Evolutionary conservation across 176 grass and related monocot genomes (phyloP).

Genomic region (Eragrostis nindensis): DNA sequence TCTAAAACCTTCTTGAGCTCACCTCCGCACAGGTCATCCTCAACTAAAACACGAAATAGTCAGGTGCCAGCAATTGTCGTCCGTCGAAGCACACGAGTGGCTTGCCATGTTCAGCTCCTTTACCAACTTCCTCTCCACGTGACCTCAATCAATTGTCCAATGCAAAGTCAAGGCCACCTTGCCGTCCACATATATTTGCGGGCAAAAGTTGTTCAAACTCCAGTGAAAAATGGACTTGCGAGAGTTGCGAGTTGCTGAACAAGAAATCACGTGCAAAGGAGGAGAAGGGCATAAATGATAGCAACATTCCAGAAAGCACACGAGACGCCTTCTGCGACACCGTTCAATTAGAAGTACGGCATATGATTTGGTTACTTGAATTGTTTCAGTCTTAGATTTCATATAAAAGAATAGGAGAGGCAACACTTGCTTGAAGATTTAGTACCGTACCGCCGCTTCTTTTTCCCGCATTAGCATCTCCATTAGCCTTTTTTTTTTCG

Average conservation of each 20-base stretch:
- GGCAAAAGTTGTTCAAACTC: constrained; percentile 8
- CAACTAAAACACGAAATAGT: constrained; percentile 25
- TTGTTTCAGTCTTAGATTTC: constrained; percentile 16
- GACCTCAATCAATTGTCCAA: constrained; percentile 41
- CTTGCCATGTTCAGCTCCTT: constrained; percentile 41
- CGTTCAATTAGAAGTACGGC: constrained; percentile 10
- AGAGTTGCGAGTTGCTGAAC: constrained; percentile 28
- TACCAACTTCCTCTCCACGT: constrained; percentile 50
- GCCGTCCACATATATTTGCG: constrained; percentile 9
- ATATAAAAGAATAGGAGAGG: constrained; percentile 37
- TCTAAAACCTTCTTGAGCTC: constrained; percentile 18
- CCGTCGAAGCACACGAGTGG: constrained; percentile 49
- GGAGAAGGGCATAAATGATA: constrained; percentile 35
- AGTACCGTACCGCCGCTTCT: not conserved
- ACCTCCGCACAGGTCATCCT: constrained; percentile 33
- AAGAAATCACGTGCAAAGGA: constrained; percentile 50
- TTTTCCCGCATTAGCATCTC: constrained; percentile 4
- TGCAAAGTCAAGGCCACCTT: constrained; percentile 40
- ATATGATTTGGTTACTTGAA: not conserved
- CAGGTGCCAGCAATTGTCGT: constrained; percentile 27
- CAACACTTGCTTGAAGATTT: constrained; percentile 27
- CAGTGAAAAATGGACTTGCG: constrained; percentile 15
- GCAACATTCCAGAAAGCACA: constrained; percentile 61
- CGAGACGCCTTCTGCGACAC: constrained; percentile 1
- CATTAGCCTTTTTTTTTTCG: no score